Base-by-base conservation (phyloP, 2,329 filamentous ascomycete genomes). In the Chalaropsis ovoidea region DNA sequence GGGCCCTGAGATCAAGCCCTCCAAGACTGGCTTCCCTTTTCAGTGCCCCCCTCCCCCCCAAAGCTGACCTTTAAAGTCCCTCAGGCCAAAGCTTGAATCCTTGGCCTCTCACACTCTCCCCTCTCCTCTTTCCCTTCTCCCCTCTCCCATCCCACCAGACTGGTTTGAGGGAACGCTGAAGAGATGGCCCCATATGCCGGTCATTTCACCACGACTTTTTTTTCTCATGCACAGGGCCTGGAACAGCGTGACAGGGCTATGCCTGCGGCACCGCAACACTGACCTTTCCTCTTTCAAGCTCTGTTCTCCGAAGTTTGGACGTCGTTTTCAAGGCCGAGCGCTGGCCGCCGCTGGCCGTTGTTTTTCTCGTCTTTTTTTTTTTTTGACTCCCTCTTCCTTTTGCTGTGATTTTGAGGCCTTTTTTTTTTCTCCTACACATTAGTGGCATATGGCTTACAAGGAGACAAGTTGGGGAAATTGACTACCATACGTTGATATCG, bases 241-340 rank as follows among this genome's bases (percentile, higher is more conserved):
- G 17, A 39, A 58, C 17, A 5, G 54, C 31, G 3, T 39, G 54
- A n/a, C 54, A 58, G 27, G 54, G 54, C 27, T 58, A 58, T 58
- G 54, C 54, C 24, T 58, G 54, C 27, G 31, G 24, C 54, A n/a
- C 54, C 24, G 31, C 54, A 31, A 39, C 52, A 35, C 24, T 58
- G 54, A 19, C 54, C 54, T 58, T 58, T 58, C 7, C 54, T 58
- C 24, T 58, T 58, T 35, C 31, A 27, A 58, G 54, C 27, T 35
- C 17, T 58, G 54, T 58, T 19, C 54, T 58, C 54, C 54, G 54
- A 58, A 58, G 54, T 58, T 39, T 58, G 54, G 27, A 39, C 54
- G 27, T 27, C 17, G 27, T 22, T 58, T 58, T n/a, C 54, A 58
- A 58, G 54, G 54, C 54, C 54, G 54, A 58, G 54, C 54, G 54